phyloP scores from a whole-genome alignment of 2,329 filamentous ascomycete genomes.

The Alternaria gaisen region DNA sequence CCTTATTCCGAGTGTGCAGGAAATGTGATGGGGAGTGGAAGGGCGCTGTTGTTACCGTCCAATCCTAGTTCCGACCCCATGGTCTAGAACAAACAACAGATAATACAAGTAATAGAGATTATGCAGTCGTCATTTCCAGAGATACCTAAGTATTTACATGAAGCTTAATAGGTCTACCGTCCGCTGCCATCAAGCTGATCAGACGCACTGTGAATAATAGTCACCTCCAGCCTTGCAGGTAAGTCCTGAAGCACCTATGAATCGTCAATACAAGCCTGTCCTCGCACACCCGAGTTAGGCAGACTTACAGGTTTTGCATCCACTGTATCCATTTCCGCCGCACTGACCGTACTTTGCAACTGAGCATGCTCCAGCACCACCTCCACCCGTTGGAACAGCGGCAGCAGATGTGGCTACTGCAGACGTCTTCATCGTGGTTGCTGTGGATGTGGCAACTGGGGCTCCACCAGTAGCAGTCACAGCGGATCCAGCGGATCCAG shows the following conservation, averaged over 20 bases:
- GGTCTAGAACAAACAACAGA: slow-evolving; percentile 7
- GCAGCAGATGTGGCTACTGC: slow-evolving; percentile 14
- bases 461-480: slow-evolving; percentile 31
- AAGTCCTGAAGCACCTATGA: slow-evolving; percentile 12
- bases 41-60: background rate
- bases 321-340: slow-evolving; percentile 34
- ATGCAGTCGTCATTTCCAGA: background rate
- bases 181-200: background rate
- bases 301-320: slow-evolving; percentile 16
- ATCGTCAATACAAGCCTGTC: background rate
- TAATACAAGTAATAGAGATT: too few relatives aligned
- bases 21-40: background rate
- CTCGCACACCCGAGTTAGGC: background rate
- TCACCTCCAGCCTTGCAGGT: slow-evolving; percentile 10
- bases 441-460: slow-evolving; percentile 20
- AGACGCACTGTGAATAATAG: slow-evolving; percentile 16
- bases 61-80: background rate
- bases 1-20: background rate
- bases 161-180: background rate
- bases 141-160: background rate
- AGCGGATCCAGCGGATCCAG: slow-evolving; percentile 37
- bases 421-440: slow-evolving; percentile 22
- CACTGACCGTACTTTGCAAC: slow-evolving; percentile 44
- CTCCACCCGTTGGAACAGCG: slow-evolving; percentile 25
- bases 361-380: slow-evolving; percentile 23